Conservation (phyloP, 305 asterid species). For the Euphrasia arctica region DNA sequence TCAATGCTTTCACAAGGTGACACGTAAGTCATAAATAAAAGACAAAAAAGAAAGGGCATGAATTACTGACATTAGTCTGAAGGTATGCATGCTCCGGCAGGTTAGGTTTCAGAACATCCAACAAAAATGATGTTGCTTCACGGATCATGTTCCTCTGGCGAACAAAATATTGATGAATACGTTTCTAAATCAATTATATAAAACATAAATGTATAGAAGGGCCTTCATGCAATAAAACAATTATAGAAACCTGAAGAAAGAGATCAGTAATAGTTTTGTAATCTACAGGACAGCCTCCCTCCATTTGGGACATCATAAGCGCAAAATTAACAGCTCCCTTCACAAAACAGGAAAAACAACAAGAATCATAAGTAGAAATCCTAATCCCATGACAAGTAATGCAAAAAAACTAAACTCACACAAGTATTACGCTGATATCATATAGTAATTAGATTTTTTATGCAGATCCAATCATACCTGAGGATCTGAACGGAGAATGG, state of each 20-base stretch:
- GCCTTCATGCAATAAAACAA: too few species aligned
- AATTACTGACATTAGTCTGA: constrained; percentile 99
- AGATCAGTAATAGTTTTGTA: constrained; percentile 98
- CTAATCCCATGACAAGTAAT: too few species aligned
- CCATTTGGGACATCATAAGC: constrained; percentile 99
- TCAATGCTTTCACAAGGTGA: constrained; percentile 18
- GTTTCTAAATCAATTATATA: too few species aligned
- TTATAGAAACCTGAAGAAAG: constrained; percentile 86
- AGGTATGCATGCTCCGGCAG: constrained; percentile 91
- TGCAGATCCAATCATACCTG: constrained; percentile 87
- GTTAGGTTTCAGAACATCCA: constrained; percentile 99
- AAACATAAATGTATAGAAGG: too few species aligned
- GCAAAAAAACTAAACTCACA: too few species aligned
- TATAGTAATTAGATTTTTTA: too few species aligned
- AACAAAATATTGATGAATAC: too few species aligned
- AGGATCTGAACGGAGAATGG: constrained; percentile 97
- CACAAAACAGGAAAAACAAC: too few species aligned
- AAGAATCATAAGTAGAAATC: too few species aligned
- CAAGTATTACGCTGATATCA: too few species aligned
- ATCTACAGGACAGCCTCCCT: constrained; percentile 99
- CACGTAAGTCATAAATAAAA: too few species aligned
- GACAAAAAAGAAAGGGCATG: too few species aligned
- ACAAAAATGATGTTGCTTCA: constrained; percentile 95
- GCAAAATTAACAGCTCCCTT: constrained; percentile 99
- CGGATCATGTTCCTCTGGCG: constrained; percentile 99